Percentiles rank a stretch among this genome's conserved stretches.
Conservation (phyloP, 2,329 filamentous ascomycete species). For the Scortechinia acanthostroma region DNA sequence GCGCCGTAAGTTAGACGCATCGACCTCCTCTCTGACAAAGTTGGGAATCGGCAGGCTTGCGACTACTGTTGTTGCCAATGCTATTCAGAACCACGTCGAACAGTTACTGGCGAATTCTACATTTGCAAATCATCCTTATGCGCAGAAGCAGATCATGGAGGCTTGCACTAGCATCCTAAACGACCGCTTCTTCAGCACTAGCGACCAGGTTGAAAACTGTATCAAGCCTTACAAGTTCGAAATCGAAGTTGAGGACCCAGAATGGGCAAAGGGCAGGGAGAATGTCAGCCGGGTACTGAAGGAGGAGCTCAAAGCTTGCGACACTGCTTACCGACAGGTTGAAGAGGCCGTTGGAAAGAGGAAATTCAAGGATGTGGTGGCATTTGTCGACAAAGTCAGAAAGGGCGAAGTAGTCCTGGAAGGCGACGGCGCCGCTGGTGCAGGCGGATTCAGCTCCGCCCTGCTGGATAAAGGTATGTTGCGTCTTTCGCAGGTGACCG, state of each 20-base stretch:
- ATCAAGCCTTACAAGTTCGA: constrained; percentile 99
- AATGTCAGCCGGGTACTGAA: constrained; percentile 78
- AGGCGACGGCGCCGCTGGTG: constrained; percentile 75
- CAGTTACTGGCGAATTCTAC: constrained; percentile 72
- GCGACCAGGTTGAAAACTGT: constrained; percentile 95
- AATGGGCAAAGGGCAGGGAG: constrained; percentile 81
- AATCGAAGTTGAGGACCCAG: constrained; percentile 84
- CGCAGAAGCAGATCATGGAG: constrained; percentile 84
- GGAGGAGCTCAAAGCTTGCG: constrained; percentile 77
- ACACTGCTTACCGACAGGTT: constrained; percentile 67
- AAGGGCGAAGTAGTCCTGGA: constrained; percentile 80
- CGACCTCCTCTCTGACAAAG: constrained; percentile 82
- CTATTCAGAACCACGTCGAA: constrained; percentile 81
- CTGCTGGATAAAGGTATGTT: constrained; percentile 72
- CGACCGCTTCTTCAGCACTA: constrained; percentile 92
- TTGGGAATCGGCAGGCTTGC: constrained; percentile 87
- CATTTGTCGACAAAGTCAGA: constrained; percentile 82
- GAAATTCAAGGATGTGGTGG: constrained; percentile 82
- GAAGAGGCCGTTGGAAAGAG: constrained; percentile 75
- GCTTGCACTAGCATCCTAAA: constrained; percentile 84
- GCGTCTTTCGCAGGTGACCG: not conserved
- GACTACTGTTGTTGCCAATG: constrained; percentile 80
- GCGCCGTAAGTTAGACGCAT: constrained; percentile 89
- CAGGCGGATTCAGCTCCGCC: constrained; percentile 85
- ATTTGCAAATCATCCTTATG: constrained; percentile 85